Evolutionary conservation across 495 filamentous ascomycete genomes (phyloP).

Genomic region (Ramalina peruviana): DNA sequence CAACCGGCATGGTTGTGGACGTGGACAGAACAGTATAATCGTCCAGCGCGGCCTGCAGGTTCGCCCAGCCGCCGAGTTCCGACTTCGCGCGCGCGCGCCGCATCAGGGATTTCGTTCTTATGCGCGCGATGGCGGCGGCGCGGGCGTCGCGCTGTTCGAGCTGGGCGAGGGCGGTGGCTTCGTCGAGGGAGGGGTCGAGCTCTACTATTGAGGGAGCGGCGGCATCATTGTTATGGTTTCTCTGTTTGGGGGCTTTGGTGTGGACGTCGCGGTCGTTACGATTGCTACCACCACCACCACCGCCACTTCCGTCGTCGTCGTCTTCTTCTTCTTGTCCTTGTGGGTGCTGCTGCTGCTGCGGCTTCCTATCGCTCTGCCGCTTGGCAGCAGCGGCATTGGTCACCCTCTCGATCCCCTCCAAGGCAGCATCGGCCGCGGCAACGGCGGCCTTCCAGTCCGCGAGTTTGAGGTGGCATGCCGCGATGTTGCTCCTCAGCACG

Average conservation of each 20-base stretch:
- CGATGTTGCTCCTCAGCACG: constrained; percentile 72
- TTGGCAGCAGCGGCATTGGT: constrained; percentile 2
- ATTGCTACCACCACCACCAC: not conserved
- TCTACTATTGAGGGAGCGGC: constrained; percentile 20
- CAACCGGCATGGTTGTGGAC: constrained; percentile 21
- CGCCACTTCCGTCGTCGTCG: not conserved
- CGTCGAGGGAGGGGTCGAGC: constrained; percentile 40
- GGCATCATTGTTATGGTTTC: constrained; percentile 14
- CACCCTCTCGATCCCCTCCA: constrained; percentile 57
- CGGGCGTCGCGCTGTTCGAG: constrained; percentile 35
- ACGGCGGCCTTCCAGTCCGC: constrained; percentile 77
- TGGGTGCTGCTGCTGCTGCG: not conserved
- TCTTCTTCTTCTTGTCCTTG: constrained; percentile 14
- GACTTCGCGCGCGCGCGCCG: constrained; percentile 65
- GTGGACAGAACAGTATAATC: constrained; percentile 17
- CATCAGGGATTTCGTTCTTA: constrained; percentile 73
- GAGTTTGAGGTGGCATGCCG: constrained; percentile 82
- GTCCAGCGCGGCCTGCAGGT: constrained; percentile 66
- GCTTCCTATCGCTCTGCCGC: constrained; percentile 3
- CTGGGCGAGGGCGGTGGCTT: constrained; percentile 45
- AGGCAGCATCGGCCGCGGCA: constrained; percentile 53
- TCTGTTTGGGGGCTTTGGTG: not conserved
- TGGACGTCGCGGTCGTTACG: constrained; percentile 1
- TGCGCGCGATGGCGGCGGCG: constrained; percentile 53
- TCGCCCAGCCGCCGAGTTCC: constrained; percentile 62